A percentile compares a stretch with the other conserved stretches of the same genome.
Conservation (phyloP, 2,329 filamentous ascomycete species). For the Diaporthe humulicola region DNA sequence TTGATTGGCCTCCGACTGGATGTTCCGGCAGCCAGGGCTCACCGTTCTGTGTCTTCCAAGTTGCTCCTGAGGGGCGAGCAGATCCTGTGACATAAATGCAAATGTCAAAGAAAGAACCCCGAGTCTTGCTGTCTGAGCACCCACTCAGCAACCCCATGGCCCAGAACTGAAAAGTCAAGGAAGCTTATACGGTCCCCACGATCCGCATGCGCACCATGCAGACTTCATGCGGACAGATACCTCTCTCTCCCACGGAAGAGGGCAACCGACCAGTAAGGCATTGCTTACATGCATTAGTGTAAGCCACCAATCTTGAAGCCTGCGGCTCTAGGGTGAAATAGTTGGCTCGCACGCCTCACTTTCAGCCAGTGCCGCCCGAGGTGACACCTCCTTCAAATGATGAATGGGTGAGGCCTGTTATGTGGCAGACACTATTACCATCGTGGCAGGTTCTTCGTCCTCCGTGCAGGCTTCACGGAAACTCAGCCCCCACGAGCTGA, state of each 20-base stretch:
- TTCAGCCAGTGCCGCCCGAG: not conserved
- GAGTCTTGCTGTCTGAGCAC: not conserved
- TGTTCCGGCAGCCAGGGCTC: too few relatives aligned
- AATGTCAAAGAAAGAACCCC: not conserved
- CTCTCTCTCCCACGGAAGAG: not conserved
- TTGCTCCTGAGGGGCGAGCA: not conserved
- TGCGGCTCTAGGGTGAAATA: not conserved
- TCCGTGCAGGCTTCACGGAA: not conserved
- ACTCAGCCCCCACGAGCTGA: constrained; percentile 18
- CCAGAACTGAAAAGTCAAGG: not conserved
- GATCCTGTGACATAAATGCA: not conserved
- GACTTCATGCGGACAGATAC: not conserved
- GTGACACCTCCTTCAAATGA: not conserved
- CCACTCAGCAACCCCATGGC: too few relatives aligned
- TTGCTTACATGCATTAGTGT: constrained; percentile 27
- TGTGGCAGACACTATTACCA: not conserved
- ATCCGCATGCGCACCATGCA: not conserved
- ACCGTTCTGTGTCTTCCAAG: not conserved
- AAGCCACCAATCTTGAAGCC: not conserved
- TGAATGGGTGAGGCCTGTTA: not conserved
- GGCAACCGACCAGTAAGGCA: not conserved
- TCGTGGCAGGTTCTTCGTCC: not conserved
- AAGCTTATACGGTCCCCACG: not conserved
- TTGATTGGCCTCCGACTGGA: not conserved
- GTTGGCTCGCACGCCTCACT: constrained; percentile 16